Conservation (phyloP, 2,329 filamentous ascomycete species). For the Diaporthe amygdali region DNA sequence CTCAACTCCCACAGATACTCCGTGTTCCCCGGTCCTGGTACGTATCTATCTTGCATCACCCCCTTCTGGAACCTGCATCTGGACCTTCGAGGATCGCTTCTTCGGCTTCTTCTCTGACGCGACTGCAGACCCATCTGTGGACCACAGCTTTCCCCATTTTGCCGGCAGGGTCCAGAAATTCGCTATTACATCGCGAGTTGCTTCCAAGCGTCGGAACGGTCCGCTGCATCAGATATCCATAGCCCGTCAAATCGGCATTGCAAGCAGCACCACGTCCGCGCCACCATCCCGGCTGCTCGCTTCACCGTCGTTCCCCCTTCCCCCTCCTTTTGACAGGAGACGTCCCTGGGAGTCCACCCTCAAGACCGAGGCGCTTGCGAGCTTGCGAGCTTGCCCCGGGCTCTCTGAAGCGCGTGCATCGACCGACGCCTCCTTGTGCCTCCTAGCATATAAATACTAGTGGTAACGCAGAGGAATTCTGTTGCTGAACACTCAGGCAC, state of each 20-base stretch:
- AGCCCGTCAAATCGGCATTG: background rate
- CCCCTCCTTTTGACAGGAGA: background rate
- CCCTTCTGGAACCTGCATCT: background rate
- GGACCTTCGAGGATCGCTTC: background rate
- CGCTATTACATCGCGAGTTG: background rate
- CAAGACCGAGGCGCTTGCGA: constrained; percentile 13
- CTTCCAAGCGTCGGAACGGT: constrained; percentile 1
- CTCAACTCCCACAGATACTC: constrained; percentile 1
- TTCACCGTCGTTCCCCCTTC: background rate
- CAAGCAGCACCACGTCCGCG: background rate
- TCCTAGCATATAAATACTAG: constrained; percentile 5
- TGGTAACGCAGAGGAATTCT: background rate
- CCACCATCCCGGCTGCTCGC: background rate
- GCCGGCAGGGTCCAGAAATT: background rate
- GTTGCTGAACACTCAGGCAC: background rate
- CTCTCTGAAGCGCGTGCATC: background rate
- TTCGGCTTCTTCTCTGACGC: constrained; percentile 15
- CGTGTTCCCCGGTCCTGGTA: constrained; percentile 5
- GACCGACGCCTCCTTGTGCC: background rate
- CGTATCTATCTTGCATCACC: background rate
- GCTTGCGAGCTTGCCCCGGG: background rate
- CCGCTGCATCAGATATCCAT: background rate
- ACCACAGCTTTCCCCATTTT: constrained; percentile 10
- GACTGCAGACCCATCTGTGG: constrained; percentile 13
- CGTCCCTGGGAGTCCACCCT: background rate